A percentile compares a stretch with the other conserved stretches of the same genome.
phyloP scores from a whole-genome alignment of 108 stramenopile species.

The Skeletonema potamos region DNA sequence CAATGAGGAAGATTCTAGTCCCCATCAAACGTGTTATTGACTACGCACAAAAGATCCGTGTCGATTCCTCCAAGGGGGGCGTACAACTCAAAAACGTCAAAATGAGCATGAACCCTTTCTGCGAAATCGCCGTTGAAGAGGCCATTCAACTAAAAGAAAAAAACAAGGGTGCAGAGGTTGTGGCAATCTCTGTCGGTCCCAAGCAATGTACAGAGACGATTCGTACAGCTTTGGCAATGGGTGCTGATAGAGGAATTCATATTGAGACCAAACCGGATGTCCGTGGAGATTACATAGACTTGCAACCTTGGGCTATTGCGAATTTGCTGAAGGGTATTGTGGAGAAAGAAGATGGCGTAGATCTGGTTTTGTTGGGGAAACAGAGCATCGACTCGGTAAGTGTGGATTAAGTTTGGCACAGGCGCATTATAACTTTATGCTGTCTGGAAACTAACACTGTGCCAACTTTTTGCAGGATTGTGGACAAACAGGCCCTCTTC shows the following conservation, averaged over 20 bases:
- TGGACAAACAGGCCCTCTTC: conserved; percentile 86
- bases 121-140: conserved; percentile 98
- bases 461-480: conserved; percentile 50
- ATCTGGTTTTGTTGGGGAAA: conserved; percentile 96
- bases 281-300: conserved; percentile 91
- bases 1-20: conserved; percentile 84
- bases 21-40: conserved; percentile 97
- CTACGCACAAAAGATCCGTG: conserved; percentile 99
- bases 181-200: conserved; percentile 97
- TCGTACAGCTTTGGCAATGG: conserved; percentile 92
- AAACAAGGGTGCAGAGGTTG: conserved; percentile 80
- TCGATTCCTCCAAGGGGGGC: conserved; percentile 82
- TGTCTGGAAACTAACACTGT: background rate
- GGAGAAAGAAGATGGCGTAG: conserved; percentile 77
- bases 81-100: conserved; percentile 98
- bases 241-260: conserved; percentile 92
- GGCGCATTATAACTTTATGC: background rate
- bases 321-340: conserved; percentile 80
- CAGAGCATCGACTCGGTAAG: conserved; percentile 95
- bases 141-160: conserved; percentile 93
- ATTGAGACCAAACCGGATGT: conserved; percentile 81
- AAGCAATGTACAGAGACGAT: conserved; percentile 96
- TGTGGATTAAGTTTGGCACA: conserved; percentile 54
- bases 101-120: conserved; percentile 99
- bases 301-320: conserved; percentile 96